These are phyloP conservation scores for Podaxis sp. DNA, from an alignment of 768 basidiomycete genomes.

Conservation along the genomic window DNA sequence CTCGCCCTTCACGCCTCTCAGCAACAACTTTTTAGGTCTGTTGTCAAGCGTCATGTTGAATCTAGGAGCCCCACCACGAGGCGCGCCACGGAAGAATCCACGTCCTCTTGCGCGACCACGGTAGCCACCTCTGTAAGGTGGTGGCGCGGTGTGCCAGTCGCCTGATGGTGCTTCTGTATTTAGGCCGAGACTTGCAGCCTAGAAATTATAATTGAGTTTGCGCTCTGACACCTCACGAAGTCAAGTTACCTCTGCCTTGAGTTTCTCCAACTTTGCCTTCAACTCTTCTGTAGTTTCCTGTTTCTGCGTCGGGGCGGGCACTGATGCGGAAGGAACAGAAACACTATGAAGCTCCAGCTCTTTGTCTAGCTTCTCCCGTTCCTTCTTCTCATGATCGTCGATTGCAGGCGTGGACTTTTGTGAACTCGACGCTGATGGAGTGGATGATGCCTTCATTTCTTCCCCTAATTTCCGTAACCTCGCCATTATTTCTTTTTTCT, in stretches of 20 bases:
- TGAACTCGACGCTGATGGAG: constrained; percentile 28
- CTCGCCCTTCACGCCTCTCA: constrained; percentile 63
- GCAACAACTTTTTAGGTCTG: constrained; percentile 74
- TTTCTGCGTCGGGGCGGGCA: constrained; percentile 27
- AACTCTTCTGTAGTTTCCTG: constrained; percentile 64
- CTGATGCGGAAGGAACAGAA: neutral
- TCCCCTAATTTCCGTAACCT: constrained; percentile 74
- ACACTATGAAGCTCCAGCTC: constrained; percentile 75
- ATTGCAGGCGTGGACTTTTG: constrained; percentile 23
- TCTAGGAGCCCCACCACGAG: constrained; percentile 60
- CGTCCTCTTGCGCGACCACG: constrained; percentile 68
- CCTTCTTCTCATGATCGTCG: constrained; percentile 50
- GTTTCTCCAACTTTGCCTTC: constrained; percentile 70
- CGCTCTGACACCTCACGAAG: neutral
- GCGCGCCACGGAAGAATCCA: constrained; percentile 54
- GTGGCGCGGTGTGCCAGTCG: constrained; percentile 32
- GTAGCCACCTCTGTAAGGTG: constrained; percentile 61
- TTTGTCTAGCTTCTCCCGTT: constrained; percentile 72
- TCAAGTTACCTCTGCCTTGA: constrained; percentile 69
- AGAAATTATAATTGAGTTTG: constrained; percentile 1
- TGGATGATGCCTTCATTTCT: constrained; percentile 60
- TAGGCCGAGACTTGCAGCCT: constrained; percentile 80
- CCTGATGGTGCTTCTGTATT: constrained; percentile 45
- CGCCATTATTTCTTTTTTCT: constrained; percentile 79
- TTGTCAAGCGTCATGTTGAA: constrained; percentile 89